A percentile compares a stretch with the other conserved stretches of the same genome.
phyloP scores from a whole-genome alignment of 2,329 filamentous ascomycete species.

The Chaetomiaceae sp. region DNA sequence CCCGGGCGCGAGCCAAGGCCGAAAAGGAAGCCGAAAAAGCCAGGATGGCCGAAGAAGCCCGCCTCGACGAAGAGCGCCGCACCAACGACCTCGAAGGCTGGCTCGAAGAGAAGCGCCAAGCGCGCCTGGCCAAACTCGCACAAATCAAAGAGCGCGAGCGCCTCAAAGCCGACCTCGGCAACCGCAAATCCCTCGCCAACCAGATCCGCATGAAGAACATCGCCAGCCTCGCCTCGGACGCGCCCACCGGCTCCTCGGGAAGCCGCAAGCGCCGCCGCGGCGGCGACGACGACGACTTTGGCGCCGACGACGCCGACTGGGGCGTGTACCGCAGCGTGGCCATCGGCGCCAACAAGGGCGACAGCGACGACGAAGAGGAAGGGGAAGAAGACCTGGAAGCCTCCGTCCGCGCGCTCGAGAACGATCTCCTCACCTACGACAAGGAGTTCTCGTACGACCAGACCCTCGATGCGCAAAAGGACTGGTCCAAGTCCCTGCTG shows the following conservation, averaged over 20 bases:
- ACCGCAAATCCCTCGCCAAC: constrained; percentile 91
- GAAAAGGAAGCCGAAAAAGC: constrained; percentile 94
- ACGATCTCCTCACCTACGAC: constrained; percentile 81
- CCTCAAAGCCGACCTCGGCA: constrained; percentile 89
- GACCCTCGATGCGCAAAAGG: constrained; percentile 84
- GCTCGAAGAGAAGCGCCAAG: constrained; percentile 76
- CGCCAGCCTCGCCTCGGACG: constrained; percentile 89
- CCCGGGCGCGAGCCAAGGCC: constrained; percentile 85
- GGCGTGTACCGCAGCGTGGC: constrained; percentile 92
- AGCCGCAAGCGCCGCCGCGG: constrained; percentile 76
- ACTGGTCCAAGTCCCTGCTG: constrained; percentile 89
- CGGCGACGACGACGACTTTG: constrained; percentile 92
- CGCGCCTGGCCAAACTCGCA: constrained; percentile 65
- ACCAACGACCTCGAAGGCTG: constrained; percentile 81
- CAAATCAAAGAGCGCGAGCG: constrained; percentile 92
- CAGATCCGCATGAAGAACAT: constrained; percentile 99
- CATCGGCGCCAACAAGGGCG: constrained; percentile 65
- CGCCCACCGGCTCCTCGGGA: constrained; percentile 48
- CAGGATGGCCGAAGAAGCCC: constrained; percentile 74
- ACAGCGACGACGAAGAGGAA: constrained; percentile 83
- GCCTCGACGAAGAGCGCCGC: constrained; percentile 76
- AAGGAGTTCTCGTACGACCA: constrained; percentile 86
- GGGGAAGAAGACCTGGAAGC: constrained; percentile 83
- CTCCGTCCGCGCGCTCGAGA: constrained; percentile 71
- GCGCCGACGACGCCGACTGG: constrained; percentile 97